Conservation (phyloP, 768 basidiomycete genomes). For the Strobilomyces echinocephalus region DNA sequence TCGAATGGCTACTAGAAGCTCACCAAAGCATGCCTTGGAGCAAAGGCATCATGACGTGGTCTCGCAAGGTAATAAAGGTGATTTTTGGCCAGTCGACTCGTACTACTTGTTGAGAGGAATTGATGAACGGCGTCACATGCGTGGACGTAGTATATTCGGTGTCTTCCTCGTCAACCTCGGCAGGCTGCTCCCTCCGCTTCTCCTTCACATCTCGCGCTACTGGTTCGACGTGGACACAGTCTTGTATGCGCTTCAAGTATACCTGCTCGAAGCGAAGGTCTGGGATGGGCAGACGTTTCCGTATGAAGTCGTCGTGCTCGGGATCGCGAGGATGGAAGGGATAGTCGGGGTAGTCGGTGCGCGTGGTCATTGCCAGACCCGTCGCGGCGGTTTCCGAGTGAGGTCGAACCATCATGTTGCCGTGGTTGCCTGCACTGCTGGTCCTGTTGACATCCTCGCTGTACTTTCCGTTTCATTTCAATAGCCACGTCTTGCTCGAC, state of each 20-base stretch:
- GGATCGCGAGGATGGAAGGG: slow-evolving; percentile 12
- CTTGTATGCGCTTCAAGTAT: slow-evolving; percentile 57
- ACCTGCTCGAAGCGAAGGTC: slow-evolving; percentile 75
- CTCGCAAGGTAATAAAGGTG: slow-evolving; percentile 58
- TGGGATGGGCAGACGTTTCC: slow-evolving; percentile 55
- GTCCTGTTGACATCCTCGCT: slow-evolving; percentile 19
- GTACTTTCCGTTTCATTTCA: slow-evolving; percentile 24
- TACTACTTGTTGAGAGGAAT: slow-evolving; percentile 34
- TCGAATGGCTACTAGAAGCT: slow-evolving; percentile 16
- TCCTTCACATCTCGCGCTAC: slow-evolving; percentile 20
- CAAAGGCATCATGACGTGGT: slow-evolving; percentile 65
- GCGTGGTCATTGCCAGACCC: slow-evolving; percentile 22
- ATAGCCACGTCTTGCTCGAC: slow-evolving; percentile 19
- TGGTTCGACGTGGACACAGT: slow-evolving; percentile 44
- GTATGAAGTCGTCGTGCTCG: slow-evolving; percentile 17
- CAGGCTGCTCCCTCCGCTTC: slow-evolving; percentile 26
- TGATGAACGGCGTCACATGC: slow-evolving; percentile 28
- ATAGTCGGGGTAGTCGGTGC: slow-evolving; percentile 20
- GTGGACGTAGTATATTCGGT: slow-evolving; percentile 18
- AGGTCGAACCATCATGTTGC: slow-evolving; percentile 9
- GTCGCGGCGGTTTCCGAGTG: slow-evolving; percentile 20
- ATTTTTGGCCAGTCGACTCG: slow-evolving; percentile 54
- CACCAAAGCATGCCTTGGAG: slow-evolving; percentile 66
- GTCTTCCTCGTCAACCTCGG: slow-evolving; percentile 16
- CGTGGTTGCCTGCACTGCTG: slow-evolving; percentile 14